Evolutionary conservation across 306 rosid genomes (phyloP).

Genomic region (Boehmeria nivea): DNA sequence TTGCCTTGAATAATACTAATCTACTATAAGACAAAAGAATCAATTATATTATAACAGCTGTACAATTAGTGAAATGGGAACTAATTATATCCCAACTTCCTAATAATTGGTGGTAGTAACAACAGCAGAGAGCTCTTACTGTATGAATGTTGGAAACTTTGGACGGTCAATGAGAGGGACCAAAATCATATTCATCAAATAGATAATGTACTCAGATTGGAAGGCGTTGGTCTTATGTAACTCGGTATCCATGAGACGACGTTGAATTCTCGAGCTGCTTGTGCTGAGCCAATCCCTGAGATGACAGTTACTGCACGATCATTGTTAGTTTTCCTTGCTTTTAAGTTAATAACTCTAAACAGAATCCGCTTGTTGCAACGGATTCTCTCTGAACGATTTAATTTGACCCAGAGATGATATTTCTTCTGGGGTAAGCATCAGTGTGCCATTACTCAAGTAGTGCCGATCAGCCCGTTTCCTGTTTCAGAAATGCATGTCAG

Average conservation of each 20-base stretch:
- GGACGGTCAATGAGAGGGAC: conserved; percentile 8
- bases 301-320: too few species aligned
- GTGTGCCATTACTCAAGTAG: conserved; percentile 54
- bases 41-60: too few species aligned
- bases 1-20: too few species aligned
- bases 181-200: not conserved
- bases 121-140: not conserved
- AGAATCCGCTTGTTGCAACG: conserved; percentile 19
- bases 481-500: conserved; percentile 27
- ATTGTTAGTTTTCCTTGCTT: conserved; percentile 22
- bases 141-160: too few species aligned
- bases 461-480: conserved; percentile 59
- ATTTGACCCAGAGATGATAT: conserved; percentile 51
- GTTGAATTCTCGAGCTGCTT: conserved; percentile 6
- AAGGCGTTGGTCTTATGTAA: too few species aligned
- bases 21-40: too few species aligned
- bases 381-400: conserved; percentile 33
- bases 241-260: too few species aligned
- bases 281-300: conserved; percentile 15
- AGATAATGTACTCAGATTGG: not conserved
- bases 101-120: not conserved
- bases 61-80: conserved; percentile 21
- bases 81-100: conserved; percentile 8
- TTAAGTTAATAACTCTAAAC: conserved; percentile 20
- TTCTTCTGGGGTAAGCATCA: conserved; percentile 55